Evolutionary conservation across 371 early-diverging fungal genomes (phyloP).

Genomic region (Mucor ambiguus): DNA sequence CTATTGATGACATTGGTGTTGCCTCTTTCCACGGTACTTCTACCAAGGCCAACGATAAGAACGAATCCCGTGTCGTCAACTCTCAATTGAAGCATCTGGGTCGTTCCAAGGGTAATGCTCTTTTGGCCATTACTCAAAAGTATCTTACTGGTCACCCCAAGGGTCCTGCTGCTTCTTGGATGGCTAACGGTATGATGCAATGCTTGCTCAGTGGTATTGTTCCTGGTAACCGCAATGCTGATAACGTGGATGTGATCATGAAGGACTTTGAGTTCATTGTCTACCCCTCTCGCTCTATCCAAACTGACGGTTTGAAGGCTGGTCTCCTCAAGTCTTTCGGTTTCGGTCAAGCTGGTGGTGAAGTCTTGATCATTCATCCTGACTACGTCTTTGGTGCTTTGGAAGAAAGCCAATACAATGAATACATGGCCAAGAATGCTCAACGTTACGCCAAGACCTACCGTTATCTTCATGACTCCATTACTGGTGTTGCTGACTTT

Average conservation of each 20-base stretch:
- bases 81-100: slow-evolving; percentile 89
- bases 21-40: slow-evolving; percentile 99
- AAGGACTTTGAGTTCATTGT: slow-evolving; percentile 82
- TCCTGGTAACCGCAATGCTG: slow-evolving; percentile 96
- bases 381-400: slow-evolving; percentile 88
- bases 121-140: slow-evolving; percentile 90
- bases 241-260: slow-evolving; percentile 88
- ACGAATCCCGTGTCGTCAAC: slow-evolving; percentile 91
- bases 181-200: slow-evolving; percentile 95
- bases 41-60: slow-evolving; percentile 96
- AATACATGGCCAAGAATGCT: slow-evolving; percentile 73
- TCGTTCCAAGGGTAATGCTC: slow-evolving; percentile 84
- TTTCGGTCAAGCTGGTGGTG: slow-evolving; percentile 97
- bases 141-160: slow-evolving; percentile 97
- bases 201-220: slow-evolving; percentile 86
- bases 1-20: slow-evolving; percentile 92
- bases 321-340: slow-evolving; percentile 95
- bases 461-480: slow-evolving; percentile 93
- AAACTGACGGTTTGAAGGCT: slow-evolving; percentile 94
- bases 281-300: slow-evolving; percentile 87
- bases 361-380: slow-evolving; percentile 89
- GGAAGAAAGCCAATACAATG: slow-evolving; percentile 70
- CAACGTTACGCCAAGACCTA: slow-evolving; percentile 83
- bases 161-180: slow-evolving; percentile 98
- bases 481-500: slow-evolving; percentile 84